phyloP scores from a whole-genome alignment of 306 rosid genomes.

The Rubus parviflorus region DNA sequence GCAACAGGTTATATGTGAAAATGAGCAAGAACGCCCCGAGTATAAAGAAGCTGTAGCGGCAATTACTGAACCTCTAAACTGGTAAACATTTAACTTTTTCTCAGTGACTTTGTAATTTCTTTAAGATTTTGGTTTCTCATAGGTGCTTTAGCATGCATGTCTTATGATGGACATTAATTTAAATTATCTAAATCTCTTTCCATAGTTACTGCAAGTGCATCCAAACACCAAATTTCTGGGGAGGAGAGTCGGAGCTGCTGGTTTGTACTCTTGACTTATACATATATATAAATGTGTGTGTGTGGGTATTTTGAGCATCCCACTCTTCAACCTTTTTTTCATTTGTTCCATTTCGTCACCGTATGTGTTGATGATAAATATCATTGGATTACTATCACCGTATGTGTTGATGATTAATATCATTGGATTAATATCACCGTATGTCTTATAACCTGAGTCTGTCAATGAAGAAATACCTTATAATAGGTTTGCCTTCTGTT shows the following conservation, averaged over 20 bases:
- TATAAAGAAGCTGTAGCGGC: conserved; percentile 82
- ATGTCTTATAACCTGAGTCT: too few relatives aligned
- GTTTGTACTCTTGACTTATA: conserved; percentile 43
- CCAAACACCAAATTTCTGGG: conserved; percentile 84
- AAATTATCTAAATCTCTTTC: conserved; percentile 22
- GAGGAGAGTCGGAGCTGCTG: conserved; percentile 95
- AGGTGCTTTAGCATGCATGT: neutral
- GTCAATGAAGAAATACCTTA: too few relatives aligned
- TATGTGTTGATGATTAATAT: too few relatives aligned
- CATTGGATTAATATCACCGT: too few relatives aligned
- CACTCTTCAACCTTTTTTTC: neutral
- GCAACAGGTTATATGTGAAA: conserved; percentile 77
- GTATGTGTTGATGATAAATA: too few relatives aligned
- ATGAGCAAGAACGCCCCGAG: conserved; percentile 49
- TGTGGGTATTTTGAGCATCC: neutral
- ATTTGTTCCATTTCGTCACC: neutral
- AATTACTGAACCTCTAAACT: conserved; percentile 74
- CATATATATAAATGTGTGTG: neutral
- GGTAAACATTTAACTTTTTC: conserved; percentile 37
- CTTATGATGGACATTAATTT: conserved; percentile 1
- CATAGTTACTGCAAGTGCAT: conserved; percentile 86
- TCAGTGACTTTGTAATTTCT: neutral
- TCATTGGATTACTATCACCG: too few relatives aligned
- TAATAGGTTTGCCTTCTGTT: too few relatives aligned
- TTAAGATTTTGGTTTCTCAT: conserved; percentile 23